Evolutionary conservation across 2,329 filamentous ascomycete genomes (phyloP).

Genomic region (Hypoxylon sp.): DNA sequence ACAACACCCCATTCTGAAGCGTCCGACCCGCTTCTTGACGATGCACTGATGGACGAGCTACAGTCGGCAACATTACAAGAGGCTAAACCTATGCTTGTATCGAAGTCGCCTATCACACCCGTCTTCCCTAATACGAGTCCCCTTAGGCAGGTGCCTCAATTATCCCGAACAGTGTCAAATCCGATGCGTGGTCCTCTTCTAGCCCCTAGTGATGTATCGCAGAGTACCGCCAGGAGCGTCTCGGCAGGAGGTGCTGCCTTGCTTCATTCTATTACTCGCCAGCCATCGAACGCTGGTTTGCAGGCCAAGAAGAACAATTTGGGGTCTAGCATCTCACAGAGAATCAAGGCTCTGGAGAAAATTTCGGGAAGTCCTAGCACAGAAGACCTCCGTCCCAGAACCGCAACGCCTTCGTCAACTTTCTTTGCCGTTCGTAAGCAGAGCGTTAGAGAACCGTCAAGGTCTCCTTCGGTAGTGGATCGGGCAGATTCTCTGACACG

Average conservation of each 20-base stretch:
- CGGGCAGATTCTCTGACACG: slow-evolving; percentile 48
- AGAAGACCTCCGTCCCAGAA: slow-evolving; percentile 42
- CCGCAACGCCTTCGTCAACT: slow-evolving; percentile 49
- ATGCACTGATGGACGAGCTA: slow-evolving; percentile 85
- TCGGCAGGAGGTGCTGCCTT: slow-evolving; percentile 65
- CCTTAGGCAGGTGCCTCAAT: slow-evolving; percentile 45
- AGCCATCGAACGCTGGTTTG: slow-evolving; percentile 59
- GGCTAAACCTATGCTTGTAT: slow-evolving; percentile 80
- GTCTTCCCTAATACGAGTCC: slow-evolving; percentile 57
- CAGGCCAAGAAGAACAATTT: slow-evolving; percentile 80
- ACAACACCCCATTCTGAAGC: slow-evolving; percentile 50
- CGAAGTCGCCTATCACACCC: slow-evolving; percentile 82
- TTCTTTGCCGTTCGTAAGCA: slow-evolving; percentile 57
- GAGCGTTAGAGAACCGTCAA: slow-evolving; percentile 45
- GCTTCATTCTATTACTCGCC: slow-evolving; percentile 62
- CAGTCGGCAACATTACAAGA: slow-evolving; percentile 83
- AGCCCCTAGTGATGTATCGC: slow-evolving; percentile 56
- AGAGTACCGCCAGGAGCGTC: slow-evolving; percentile 60
- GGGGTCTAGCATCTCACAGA: slow-evolving; percentile 89
- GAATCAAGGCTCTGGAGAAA: slow-evolving; percentile 92
- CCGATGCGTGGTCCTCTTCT: slow-evolving; percentile 57
- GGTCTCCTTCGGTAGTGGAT: slow-evolving; percentile 49
- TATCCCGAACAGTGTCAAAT: slow-evolving; percentile 60
- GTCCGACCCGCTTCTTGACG: slow-evolving; percentile 68
- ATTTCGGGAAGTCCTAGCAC: slow-evolving; percentile 60